phyloP scores from a whole-genome alignment of 2,329 filamentous ascomycete species.

The Nannizzia gypsea region DNA sequence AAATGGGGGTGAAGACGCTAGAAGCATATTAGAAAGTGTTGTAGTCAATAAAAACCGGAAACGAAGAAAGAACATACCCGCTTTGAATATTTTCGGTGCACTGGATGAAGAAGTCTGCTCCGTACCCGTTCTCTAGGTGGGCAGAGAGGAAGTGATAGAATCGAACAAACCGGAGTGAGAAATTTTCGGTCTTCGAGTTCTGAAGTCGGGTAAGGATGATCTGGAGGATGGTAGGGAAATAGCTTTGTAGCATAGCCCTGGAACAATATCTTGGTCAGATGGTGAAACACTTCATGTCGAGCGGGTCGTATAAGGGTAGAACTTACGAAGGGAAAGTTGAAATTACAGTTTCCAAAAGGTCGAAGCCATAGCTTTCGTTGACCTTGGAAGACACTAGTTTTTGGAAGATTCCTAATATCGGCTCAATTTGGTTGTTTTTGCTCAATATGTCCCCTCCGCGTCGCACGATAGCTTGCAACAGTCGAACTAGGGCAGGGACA shows the following conservation, averaged over 20 bases:
- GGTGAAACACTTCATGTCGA: not conserved
- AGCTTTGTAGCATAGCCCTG: conserved; percentile 56
- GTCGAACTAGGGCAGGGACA: conserved; percentile 75
- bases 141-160: conserved; percentile 92
- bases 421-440: conserved; percentile 68
- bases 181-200: conserved; percentile 68
- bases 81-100: conserved; percentile 72
- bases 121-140: conserved; percentile 65
- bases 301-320: not conserved
- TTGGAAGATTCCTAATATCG: conserved; percentile 91
- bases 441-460: conserved; percentile 62
- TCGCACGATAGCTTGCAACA: conserved; percentile 73
- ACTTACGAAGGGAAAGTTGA: conserved; percentile 60
- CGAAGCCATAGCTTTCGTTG: conserved; percentile 77
- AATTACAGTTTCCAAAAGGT: conserved; percentile 73
- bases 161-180: conserved; percentile 76
- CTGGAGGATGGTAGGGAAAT: conserved; percentile 67
- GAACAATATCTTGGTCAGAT: conserved; percentile 2
- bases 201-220: conserved; percentile 64
- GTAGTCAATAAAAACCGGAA: not conserved
- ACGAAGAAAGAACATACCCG: conserved; percentile 33
- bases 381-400: conserved; percentile 70
- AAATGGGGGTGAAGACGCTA: conserved; percentile 60
- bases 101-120: conserved; percentile 81
- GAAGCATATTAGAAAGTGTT: conserved; percentile 11